Conservation (phyloP, 305 asterid genomes). For the Fraxinus ornus region DNA sequence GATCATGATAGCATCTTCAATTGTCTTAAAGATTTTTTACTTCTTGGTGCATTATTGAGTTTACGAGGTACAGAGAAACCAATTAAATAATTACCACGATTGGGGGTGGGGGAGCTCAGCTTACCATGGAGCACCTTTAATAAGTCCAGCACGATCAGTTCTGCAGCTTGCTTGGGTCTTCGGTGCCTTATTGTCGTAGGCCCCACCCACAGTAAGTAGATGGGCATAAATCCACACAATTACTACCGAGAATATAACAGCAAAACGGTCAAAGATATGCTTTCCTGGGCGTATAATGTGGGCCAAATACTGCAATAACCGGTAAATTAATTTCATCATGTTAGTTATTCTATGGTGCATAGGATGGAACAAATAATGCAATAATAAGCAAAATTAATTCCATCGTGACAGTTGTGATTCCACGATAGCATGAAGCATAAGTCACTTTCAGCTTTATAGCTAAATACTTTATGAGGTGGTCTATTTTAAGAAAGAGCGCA, state of each 20-base stretch:
- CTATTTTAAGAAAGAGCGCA: background rate
- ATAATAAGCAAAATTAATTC: background rate
- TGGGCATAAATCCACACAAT: slow-evolving; percentile 93
- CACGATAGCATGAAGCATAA: background rate
- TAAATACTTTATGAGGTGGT: background rate
- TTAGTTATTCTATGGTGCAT: background rate
- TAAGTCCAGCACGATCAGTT: slow-evolving; percentile 91
- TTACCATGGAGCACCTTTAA: slow-evolving; percentile 80
- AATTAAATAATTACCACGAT: slow-evolving; percentile 1
- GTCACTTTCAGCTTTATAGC: background rate
- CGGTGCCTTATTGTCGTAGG: slow-evolving; percentile 69
- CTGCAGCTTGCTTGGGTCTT: slow-evolving; percentile 86
- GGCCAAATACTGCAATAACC: slow-evolving; percentile 62
- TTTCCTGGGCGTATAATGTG: slow-evolving; percentile 71
- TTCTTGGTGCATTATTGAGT: too few species aligned
- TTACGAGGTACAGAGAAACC: background rate
- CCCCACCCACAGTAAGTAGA: slow-evolving; percentile 90
- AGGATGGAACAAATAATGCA: slow-evolving; percentile 33
- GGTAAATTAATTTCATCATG: slow-evolving; percentile 8
- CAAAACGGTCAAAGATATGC: slow-evolving; percentile 79
- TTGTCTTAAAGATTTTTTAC: background rate
- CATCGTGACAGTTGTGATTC: background rate
- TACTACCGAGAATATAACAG: slow-evolving; percentile 75
- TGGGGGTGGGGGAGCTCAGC: background rate
- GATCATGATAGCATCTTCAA: background rate